A percentile compares a stretch with the other conserved stretches of the same genome.
Evolutionary conservation across 345 rosid genomes (phyloP).

Genomic region (Trapa incisa): DNA sequence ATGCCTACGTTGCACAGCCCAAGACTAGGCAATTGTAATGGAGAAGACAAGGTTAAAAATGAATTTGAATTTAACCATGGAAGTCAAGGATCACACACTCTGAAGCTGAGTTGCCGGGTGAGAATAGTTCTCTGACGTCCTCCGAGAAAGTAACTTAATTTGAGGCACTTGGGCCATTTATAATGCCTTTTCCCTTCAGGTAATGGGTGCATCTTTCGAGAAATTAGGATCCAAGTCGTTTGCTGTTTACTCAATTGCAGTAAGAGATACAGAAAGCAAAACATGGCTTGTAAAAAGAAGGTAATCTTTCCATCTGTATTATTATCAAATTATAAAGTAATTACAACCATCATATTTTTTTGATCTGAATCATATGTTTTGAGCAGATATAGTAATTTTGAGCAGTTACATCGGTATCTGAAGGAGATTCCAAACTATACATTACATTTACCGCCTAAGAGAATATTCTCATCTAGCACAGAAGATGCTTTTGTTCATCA

Average conservation of each 20-base stretch:
- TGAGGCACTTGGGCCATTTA: not conserved
- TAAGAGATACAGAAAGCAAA: constrained; percentile 64
- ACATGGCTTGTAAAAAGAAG: constrained; percentile 97
- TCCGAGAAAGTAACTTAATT: not conserved
- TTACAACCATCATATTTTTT: not conserved
- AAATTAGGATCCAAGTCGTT: constrained; percentile 84
- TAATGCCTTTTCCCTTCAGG: constrained; percentile 28
- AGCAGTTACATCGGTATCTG: constrained; percentile 79
- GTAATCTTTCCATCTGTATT: constrained; percentile 25
- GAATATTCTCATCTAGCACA: constrained; percentile 97
- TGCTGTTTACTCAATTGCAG: constrained; percentile 97
- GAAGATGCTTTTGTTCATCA: constrained; percentile 97
- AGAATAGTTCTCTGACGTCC: constrained; percentile 15
- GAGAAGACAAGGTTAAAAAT: constrained; percentile 21
- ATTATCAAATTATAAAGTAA: not conserved
- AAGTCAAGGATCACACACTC: constrained; percentile 35
- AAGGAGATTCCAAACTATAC: constrained; percentile 96
- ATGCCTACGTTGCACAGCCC: constrained; percentile 66
- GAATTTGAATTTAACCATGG: constrained; percentile 23
- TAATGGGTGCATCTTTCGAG: constrained; percentile 90
- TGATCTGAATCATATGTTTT: constrained; percentile 7
- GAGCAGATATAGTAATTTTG: constrained; percentile 92
- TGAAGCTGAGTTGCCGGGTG: constrained; percentile 77
- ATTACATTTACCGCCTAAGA: constrained; percentile 92
- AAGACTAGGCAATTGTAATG: constrained; percentile 29